Conservation (phyloP, 2,329 filamentous ascomycete genomes). For the Diplodia mutila region DNA sequence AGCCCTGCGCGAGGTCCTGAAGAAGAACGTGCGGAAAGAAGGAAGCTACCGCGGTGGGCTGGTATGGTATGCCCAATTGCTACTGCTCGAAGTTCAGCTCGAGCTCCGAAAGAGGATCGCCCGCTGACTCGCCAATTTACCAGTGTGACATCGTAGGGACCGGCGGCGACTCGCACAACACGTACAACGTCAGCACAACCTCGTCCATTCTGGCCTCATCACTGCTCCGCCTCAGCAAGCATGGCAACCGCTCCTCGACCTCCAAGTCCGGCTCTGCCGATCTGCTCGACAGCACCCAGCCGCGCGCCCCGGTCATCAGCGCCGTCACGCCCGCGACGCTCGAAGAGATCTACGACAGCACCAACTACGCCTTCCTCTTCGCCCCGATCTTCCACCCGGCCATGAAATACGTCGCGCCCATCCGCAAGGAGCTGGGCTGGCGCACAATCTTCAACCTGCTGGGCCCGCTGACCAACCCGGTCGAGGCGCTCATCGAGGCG, state of each 20-base stretch:
- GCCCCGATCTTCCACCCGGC: constrained; percentile 95
- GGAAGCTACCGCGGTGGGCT: constrained; percentile 82
- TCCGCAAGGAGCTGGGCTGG: constrained; percentile 87
- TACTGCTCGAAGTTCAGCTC: constrained; percentile 3
- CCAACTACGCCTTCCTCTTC: constrained; percentile 94
- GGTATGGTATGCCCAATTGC: constrained; percentile 57
- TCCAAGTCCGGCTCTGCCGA: constrained; percentile 96
- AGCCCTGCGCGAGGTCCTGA: constrained; percentile 64
- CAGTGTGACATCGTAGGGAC: constrained; percentile 95
- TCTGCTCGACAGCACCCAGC: constrained; percentile 75
- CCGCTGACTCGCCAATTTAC: not conserved
- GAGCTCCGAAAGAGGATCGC: not conserved
- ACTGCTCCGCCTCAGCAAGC: constrained; percentile 84
- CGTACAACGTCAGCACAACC: constrained; percentile 97
- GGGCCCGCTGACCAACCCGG: constrained; percentile 87
- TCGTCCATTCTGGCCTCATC: constrained; percentile 89
- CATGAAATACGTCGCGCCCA: constrained; percentile 84
- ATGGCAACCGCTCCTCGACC: constrained; percentile 93
- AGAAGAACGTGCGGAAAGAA: constrained; percentile 63
- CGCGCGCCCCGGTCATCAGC: constrained; percentile 72
- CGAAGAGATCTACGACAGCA: constrained; percentile 70
- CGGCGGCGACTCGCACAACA: constrained; percentile 93
- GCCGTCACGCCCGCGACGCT: constrained; percentile 75
- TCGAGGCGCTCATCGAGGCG: constrained; percentile 78
- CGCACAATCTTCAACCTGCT: constrained; percentile 98